phyloP scores from a whole-genome alignment of 73 alveolate species.

The Paramecium sonneborni region DNA sequence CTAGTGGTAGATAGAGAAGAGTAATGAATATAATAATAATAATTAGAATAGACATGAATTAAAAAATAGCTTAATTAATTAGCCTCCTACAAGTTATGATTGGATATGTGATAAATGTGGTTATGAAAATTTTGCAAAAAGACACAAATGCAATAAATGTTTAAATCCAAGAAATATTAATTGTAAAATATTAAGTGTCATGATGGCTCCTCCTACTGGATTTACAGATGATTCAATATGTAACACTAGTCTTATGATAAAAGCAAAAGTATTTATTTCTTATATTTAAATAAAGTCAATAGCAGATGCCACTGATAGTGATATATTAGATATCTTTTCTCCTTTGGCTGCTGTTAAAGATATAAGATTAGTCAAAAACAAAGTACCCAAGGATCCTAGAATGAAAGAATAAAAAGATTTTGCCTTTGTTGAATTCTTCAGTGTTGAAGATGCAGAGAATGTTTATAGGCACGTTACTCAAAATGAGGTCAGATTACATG shows the following conservation, averaged over 20 bases:
- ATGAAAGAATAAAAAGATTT: conserved; percentile 61
- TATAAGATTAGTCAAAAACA: conserved; percentile 62
- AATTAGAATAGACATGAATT: conserved; percentile 54
- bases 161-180: conserved; percentile 54
- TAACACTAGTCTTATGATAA: conserved; percentile 61
- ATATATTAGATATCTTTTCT: not conserved
- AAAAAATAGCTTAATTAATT: conserved; percentile 32
- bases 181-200: conserved; percentile 60
- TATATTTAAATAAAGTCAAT: not conserved
- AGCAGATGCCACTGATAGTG: conserved; percentile 45
- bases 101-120: conserved; percentile 71
- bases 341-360: conserved; percentile 58
- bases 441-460: conserved; percentile 64
- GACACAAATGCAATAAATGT: conserved; percentile 68
- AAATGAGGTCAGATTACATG: conserved; percentile 44
- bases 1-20: conserved; percentile 54
- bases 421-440: conserved; percentile 65
- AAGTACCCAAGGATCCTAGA: conserved; percentile 60
- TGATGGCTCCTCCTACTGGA: conserved; percentile 57
- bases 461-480: conserved; percentile 50
- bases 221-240: conserved; percentile 18
- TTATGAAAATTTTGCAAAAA: conserved; percentile 64
- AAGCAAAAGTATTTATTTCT: conserved; percentile 21
- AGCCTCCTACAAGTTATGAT: conserved; percentile 63
- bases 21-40: conserved; percentile 7